Evolutionary conservation across 1,284 basidiomycete species (phyloP).

Genomic region (Taiwanofungus camphoratus): DNA sequence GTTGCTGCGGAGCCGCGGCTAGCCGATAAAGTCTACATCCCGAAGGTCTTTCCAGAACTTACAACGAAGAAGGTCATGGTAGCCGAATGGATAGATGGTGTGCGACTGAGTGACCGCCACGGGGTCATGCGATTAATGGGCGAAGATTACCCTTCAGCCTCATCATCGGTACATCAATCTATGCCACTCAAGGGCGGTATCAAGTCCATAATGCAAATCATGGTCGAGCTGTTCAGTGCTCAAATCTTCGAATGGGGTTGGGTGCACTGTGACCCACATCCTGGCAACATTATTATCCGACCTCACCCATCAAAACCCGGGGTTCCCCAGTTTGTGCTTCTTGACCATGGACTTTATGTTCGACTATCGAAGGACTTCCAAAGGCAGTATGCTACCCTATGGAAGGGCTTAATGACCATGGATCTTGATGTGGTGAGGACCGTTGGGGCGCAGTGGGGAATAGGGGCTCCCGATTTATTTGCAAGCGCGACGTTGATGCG

Average conservation of each 20-base stretch:
- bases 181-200: slow-evolving; percentile 56
- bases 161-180: slow-evolving; percentile 1
- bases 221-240: slow-evolving; percentile 77
- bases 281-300: slow-evolving; percentile 81
- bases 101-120: slow-evolving; percentile 66
- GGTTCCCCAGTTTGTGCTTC: slow-evolving; percentile 75
- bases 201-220: slow-evolving; percentile 67
- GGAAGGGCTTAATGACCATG: slow-evolving; percentile 71
- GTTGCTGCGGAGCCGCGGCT: slow-evolving; percentile 63
- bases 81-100: slow-evolving; percentile 84
- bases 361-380: slow-evolving; percentile 58
- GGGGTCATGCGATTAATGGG: slow-evolving; percentile 55
- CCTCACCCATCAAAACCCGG: slow-evolving; percentile 55
- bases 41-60: slow-evolving; percentile 67
- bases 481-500: slow-evolving; percentile 68
- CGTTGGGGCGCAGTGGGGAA: slow-evolving; percentile 72
- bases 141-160: slow-evolving; percentile 28
- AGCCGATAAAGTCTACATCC: slow-evolving; percentile 70
- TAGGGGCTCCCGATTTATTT: slow-evolving; percentile 74
- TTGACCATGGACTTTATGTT: slow-evolving; percentile 89
- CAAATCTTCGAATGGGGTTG: slow-evolving; percentile 90
- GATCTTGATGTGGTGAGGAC: slow-evolving; percentile 44
- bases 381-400: slow-evolving; percentile 71
- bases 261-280: slow-evolving; percentile 75
- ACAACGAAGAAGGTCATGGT: slow-evolving; percentile 77